Conservation (phyloP, 768 basidiomycete species). For the Chalciporus sphaerocephalus region DNA sequence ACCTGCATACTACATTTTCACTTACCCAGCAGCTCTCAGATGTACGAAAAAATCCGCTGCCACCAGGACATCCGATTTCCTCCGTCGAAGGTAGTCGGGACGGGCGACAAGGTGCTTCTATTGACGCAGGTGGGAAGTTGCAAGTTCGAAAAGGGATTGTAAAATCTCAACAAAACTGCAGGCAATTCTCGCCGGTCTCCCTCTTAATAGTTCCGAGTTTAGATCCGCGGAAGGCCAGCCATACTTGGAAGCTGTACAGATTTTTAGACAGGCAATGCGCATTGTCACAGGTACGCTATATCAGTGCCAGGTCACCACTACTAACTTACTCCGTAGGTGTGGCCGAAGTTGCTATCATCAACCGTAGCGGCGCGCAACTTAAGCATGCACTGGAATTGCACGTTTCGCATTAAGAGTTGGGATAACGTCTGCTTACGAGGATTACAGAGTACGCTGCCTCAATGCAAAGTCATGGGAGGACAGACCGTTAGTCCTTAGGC, state of each 20-base stretch:
- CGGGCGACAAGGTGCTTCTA: constrained; percentile 75
- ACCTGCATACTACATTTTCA: background rate
- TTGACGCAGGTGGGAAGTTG: constrained; percentile 60
- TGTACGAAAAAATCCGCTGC: constrained; percentile 63
- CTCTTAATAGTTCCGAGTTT: constrained; percentile 64
- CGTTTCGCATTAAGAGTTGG: constrained; percentile 18
- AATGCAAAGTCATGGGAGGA: constrained; percentile 91
- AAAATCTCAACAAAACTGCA: constrained; percentile 28
- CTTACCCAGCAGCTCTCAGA: constrained; percentile 22
- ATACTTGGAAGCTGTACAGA: constrained; percentile 58
- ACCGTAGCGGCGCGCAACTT: constrained; percentile 59
- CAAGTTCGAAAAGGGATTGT: background rate
- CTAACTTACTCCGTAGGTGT: constrained; percentile 47
- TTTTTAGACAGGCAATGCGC: constrained; percentile 74
- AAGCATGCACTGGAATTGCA: constrained; percentile 76
- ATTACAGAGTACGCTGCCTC: constrained; percentile 65
- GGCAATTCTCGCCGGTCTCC: constrained; percentile 71
- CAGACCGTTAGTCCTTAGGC: constrained; percentile 74
- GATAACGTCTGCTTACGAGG: constrained; percentile 1
- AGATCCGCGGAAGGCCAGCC: constrained; percentile 69
- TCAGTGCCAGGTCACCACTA: background rate
- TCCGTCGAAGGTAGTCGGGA: constrained; percentile 63
- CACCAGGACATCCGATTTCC: constrained; percentile 80
- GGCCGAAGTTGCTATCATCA: constrained; percentile 69
- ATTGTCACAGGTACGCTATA: constrained; percentile 62